Evolutionary conservation across 768 basidiomycete species (phyloP), one percentile per base, ranked within the genome.

Genomic region (Lentinula sp.): DNA sequence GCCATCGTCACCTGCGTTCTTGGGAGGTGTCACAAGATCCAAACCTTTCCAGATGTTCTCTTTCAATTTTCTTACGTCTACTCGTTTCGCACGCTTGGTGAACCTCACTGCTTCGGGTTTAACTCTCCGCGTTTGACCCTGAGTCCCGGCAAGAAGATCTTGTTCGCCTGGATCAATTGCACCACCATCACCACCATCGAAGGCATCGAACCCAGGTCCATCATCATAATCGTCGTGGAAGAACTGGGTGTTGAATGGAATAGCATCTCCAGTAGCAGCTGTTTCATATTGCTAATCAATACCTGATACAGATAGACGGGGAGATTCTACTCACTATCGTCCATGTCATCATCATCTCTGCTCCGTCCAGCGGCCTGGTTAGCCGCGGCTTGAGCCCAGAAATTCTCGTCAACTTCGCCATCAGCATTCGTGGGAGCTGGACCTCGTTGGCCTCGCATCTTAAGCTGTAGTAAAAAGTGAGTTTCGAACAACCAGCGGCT

Each of bases 31-130:
- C 37, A 86, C 83, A 60, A 97, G 93, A 66, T 93, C 88, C 49
- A 98, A 72, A 1, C 91, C 91, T 70, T 84, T 91, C 97, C 97
- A 98, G 52, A 99, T 98, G 66, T 95, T 96, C 63, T 98, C 96
- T 77, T 99, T 99, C 64, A 99, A 76, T 74, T 90, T 94, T 69
- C 93, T 84, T 40, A 99, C 96, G 69, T 98, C 97, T 21, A 99
- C 96, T 45, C 96, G 79, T 76, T 98, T 99, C 2, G 96, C 97
- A 40, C 90, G 85, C 75, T 95, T 95, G 1, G 95, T 89, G 69
- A 97, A 98, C 65, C 94, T 93, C 65, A 99, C 93, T 56, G 84
- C 83, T 69, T 97, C 91, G 5, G 94, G 95, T 65, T 86, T 79
- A 42, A 91, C 86, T 9, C 93, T 88, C 57, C 91, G 86, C 39